These are phyloP conservation scores for Talaromyces sp. DNA, from an alignment of 2,329 filamentous ascomycete species.

Conservation along the genomic window DNA sequence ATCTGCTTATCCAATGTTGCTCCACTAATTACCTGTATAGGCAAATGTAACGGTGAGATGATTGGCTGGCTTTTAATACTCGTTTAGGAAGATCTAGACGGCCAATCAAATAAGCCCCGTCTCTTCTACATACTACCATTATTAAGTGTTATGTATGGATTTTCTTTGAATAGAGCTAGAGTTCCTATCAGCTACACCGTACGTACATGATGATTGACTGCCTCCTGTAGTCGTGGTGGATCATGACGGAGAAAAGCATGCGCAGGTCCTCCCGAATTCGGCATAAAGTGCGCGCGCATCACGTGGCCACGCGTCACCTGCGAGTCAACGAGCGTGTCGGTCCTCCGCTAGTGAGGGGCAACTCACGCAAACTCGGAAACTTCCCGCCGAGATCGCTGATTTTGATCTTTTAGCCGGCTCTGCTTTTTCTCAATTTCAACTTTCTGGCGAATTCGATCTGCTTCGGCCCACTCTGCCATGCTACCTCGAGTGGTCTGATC, in stretches of 20 bases:
- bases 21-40: neutral
- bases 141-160: too few relatives aligned
- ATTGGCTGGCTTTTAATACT: neutral
- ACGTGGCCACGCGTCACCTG: constrained; percentile 10
- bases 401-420: neutral
- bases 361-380: neutral
- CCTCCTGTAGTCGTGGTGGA: neutral
- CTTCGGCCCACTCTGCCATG: neutral
- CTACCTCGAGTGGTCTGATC: neutral
- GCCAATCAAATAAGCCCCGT: neutral
- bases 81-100: constrained; percentile 14
- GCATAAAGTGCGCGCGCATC: neutral
- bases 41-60: neutral
- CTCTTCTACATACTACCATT: too few relatives aligned
- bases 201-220: neutral
- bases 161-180: neutral
- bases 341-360: neutral
- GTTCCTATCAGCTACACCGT: neutral
- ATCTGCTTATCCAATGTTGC: neutral
- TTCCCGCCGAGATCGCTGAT: constrained; percentile 2
- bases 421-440: too few relatives aligned
- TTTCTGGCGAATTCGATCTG: neutral
- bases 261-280: neutral
- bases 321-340: neutral
- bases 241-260: neutral